Percentiles rank a stretch among this genome's conserved stretches.
phyloP scores from a whole-genome alignment of 2,329 filamentous ascomycete genomes.

The Coniochaeta pulveracea region DNA sequence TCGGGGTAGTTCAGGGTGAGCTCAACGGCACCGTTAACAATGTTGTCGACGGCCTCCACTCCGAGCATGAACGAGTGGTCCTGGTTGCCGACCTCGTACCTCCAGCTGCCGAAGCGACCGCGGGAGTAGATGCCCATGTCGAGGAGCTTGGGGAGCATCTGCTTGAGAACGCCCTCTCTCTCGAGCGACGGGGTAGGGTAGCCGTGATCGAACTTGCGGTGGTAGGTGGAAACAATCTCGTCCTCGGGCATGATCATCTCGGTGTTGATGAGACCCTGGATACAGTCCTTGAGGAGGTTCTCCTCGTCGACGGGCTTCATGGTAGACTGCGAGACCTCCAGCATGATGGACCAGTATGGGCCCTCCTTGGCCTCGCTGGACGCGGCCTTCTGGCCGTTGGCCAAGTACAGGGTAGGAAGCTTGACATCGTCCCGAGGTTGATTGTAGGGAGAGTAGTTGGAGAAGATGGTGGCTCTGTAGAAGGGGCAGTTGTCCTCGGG shows the following conservation, averaged over 20 bases:
- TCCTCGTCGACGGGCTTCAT: slow-evolving; percentile 88
- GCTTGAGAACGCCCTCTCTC: slow-evolving; percentile 85
- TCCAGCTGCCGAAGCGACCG: slow-evolving; percentile 95
- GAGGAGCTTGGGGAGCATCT: slow-evolving; percentile 88
- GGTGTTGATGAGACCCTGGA: slow-evolving; percentile 95
- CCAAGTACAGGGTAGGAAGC: slow-evolving; percentile 77
- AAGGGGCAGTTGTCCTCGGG: slow-evolving; percentile 98
- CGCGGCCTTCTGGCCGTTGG: slow-evolving; percentile 70
- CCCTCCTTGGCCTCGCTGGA: slow-evolving; percentile 68
- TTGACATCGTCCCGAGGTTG: slow-evolving; percentile 75
- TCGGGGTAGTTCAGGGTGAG: slow-evolving; percentile 93
- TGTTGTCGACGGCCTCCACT: slow-evolving; percentile 84
- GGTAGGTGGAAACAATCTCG: slow-evolving; percentile 96
- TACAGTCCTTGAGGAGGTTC: slow-evolving; percentile 79
- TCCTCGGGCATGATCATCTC: slow-evolving; percentile 86
- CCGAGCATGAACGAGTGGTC: slow-evolving; percentile 97
- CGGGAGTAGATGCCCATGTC: slow-evolving; percentile 87
- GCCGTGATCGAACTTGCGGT: slow-evolving; percentile 95
- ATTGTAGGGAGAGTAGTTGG: slow-evolving; percentile 99
- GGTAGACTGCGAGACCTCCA: slow-evolving; percentile 91
- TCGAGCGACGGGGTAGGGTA: slow-evolving; percentile 94
- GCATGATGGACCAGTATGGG: slow-evolving; percentile 99
- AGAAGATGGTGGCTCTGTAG: slow-evolving; percentile 99
- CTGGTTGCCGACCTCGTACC: slow-evolving; percentile 92
- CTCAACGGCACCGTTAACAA: slow-evolving; percentile 81